Evolutionary conservation across 192 early-diverging fungal species (phyloP).

Genomic region (Chytriomyces sp.): DNA sequence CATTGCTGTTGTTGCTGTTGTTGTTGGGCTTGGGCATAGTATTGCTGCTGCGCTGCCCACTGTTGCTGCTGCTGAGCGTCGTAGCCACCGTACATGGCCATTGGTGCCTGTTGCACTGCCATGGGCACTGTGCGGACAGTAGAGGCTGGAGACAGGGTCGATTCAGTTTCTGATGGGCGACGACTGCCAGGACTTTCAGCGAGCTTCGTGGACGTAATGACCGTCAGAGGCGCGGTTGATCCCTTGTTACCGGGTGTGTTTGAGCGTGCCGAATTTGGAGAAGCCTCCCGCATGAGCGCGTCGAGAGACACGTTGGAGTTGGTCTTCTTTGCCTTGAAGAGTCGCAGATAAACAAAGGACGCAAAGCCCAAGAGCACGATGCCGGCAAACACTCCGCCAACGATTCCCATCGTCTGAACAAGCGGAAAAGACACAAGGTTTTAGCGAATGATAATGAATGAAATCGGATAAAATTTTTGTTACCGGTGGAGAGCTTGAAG

Average conservation of each 20-base stretch:
- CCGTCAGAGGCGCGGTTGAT: background rate
- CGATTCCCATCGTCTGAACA: conserved; percentile 7
- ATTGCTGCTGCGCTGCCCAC: background rate
- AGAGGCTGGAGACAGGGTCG: background rate
- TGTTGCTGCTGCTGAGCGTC: background rate
- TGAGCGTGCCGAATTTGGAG: background rate
- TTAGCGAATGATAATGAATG: background rate
- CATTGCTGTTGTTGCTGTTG: background rate
- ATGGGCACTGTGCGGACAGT: background rate
- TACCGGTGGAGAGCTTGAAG: too few species aligned
- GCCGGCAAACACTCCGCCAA: background rate
- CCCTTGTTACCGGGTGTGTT: background rate
- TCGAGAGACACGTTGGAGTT: conserved; percentile 8
- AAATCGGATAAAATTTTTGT: too few species aligned
- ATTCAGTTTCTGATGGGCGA: background rate
- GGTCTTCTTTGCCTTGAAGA: conserved; percentile 1
- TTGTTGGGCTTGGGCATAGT: background rate
- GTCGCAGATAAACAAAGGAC: conserved; percentile 6
- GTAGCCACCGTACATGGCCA: background rate
- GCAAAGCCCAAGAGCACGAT: background rate
- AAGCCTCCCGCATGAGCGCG: background rate
- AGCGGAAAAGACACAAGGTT: background rate
- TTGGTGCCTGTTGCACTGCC: background rate
- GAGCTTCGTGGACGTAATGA: background rate
- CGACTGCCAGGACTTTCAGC: background rate